Evolutionary conservation across 2,329 filamentous ascomycete genomes (phyloP).

Genomic region (Chrysoporthe cubensis): DNA sequence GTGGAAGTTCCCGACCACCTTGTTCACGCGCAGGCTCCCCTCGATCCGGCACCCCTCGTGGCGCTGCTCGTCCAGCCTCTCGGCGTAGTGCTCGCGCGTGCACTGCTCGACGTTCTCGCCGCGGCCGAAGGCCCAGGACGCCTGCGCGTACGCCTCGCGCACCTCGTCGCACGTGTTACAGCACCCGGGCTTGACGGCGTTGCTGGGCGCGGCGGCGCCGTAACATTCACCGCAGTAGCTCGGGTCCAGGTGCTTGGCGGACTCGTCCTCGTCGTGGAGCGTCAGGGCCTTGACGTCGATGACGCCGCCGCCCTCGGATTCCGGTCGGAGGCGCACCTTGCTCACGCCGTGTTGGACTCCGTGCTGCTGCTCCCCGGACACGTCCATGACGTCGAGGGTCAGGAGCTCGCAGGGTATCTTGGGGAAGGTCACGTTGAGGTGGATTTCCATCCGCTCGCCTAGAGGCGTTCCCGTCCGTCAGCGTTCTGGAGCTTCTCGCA

Average conservation of each 20-base stretch:
- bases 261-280: conserved; percentile 71
- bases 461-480: conserved; percentile 30
- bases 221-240: conserved; percentile 94
- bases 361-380: conserved; percentile 94
- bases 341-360: conserved; percentile 90
- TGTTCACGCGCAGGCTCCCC: conserved; percentile 91
- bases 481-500: conserved; percentile 11
- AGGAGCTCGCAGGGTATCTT: conserved; percentile 92
- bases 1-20: conserved; percentile 98
- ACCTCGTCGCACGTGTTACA: conserved; percentile 98
- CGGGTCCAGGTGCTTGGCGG: conserved; percentile 80
- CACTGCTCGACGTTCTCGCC: conserved; percentile 96
- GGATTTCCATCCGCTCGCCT: conserved; percentile 99
- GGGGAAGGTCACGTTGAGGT: conserved; percentile 96
- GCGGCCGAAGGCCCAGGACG: conserved; percentile 91
- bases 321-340: conserved; percentile 81
- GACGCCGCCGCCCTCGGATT: conserved; percentile 73
- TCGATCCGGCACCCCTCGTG: conserved; percentile 94
- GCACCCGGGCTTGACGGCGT: conserved; percentile 80
- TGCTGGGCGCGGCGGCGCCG: conserved; percentile 74
- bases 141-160: conserved; percentile 85
- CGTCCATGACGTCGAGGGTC: conserved; percentile 98
- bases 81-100: conserved; percentile 88
- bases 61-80: conserved; percentile 84
- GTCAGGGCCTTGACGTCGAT: conserved; percentile 72